Evolutionary conservation across 2,329 filamentous ascomycete genomes (phyloP), one percentile per base, ranked within the genome.

Genomic region (Botryotinia globosa): DNA sequence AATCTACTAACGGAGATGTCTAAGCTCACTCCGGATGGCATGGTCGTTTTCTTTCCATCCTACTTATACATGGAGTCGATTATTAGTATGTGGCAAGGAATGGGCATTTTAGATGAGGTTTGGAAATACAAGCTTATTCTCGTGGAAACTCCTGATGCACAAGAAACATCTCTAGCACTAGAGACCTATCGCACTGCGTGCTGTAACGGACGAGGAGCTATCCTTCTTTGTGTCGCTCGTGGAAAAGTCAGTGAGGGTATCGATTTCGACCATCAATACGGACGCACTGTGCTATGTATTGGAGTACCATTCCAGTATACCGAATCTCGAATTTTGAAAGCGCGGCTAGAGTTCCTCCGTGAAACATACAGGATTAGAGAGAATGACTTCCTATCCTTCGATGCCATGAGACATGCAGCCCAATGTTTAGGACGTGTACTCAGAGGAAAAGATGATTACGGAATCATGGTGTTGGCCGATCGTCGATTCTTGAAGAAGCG

Each of bases 31-130:
- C 97, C 96, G 0, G 96, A 99, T 79, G 96, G 96, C 45, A 91
- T 99, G 82, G 96, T 99, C n/a, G 96, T 99, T 56, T 99, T 99
- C 85, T 99, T 99, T 81, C 97, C 96, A 0, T 97, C 94, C 0
- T 99, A 99, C 79, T 87, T 99, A 1, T 99, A 99, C 84, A 98
- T 99, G 96, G 96, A 99, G 81, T 96, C 92, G 69, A 98, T 98
- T 81, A 98, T 99, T 81, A 95, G 92, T 81, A 97, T 97, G 90
- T 99, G 96, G 96, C 96, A 99, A 82, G 94, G 94, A 72, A 98
- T 98, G 94, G 94, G 94, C 39, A 97, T 98, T 75, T 85, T 99
- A 51, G 96, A 99, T 82, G 92, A 96, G 80, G 94, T 99, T 45
- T 99, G 96, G 96, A 98, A 97, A 82, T 98, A 97, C 85, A 99